phyloP scores from a whole-genome alignment of 164 flowering plant genomes.

The Sedum album region DNA sequence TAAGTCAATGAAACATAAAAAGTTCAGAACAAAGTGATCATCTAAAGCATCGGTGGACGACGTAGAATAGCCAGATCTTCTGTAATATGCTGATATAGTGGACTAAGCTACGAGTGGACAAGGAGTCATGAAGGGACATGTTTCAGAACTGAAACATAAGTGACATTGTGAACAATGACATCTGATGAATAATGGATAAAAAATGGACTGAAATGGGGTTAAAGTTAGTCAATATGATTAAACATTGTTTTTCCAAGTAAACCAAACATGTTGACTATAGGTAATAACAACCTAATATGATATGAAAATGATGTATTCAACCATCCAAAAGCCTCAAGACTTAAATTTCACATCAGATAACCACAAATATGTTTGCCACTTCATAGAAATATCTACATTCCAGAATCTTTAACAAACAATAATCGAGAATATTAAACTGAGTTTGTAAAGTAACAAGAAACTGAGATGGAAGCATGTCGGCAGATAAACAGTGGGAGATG shows the following conservation, averaged over 20 bases:
- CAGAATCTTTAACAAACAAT: background rate
- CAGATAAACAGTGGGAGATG: background rate
- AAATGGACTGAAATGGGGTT: background rate
- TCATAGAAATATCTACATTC: background rate
- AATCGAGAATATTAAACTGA: background rate
- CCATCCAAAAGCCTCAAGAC: background rate
- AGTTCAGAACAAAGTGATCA: background rate
- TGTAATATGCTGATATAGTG: background rate
- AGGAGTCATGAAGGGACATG: background rate
- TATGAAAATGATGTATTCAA: background rate
- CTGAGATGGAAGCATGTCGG: background rate
- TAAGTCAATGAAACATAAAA: slow-evolving; percentile 1
- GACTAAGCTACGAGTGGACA: no score
- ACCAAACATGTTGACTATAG: no score
- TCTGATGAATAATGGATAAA: background rate
- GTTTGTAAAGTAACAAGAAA: background rate
- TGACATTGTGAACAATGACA: background rate
- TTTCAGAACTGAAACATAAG: background rate
- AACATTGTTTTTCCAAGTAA: no score
- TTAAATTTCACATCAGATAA: background rate
- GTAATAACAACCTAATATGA: no score
- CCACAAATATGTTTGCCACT: background rate
- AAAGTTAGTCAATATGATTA: background rate
- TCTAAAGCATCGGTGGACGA: background rate
- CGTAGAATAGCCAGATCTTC: background rate